Percentiles rank a stretch among this genome's conserved stretches.
Conservation (phyloP, 352 stramenopile species). For the Pythium dissimile region DNA sequence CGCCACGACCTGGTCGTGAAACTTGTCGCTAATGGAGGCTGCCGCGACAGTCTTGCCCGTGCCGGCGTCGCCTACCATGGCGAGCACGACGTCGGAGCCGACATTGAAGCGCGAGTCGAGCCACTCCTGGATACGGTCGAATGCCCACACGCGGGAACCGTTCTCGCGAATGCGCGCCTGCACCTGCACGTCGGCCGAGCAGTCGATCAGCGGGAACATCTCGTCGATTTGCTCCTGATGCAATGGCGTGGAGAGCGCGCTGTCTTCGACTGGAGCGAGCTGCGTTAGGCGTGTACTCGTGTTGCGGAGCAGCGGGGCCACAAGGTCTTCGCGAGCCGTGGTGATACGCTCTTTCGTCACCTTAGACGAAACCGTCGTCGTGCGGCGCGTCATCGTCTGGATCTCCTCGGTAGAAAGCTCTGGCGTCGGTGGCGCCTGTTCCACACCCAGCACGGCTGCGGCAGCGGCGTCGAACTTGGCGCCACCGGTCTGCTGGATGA, state of each 20-base stretch:
- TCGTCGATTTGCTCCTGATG: slow-evolving; percentile 71
- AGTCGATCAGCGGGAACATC: slow-evolving; percentile 81
- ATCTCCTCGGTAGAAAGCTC: slow-evolving; percentile 42
- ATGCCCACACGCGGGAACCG: slow-evolving; percentile 56
- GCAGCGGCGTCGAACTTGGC: slow-evolving; percentile 12
- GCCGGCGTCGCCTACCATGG: slow-evolving; percentile 65
- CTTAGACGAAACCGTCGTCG: slow-evolving; percentile 46
- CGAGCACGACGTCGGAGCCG: slow-evolving; percentile 51
- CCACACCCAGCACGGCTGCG: slow-evolving; percentile 12
- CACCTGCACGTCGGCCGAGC: slow-evolving; percentile 38
- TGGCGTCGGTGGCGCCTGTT: slow-evolving; percentile 9
- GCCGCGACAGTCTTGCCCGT: slow-evolving; percentile 68
- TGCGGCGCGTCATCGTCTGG: slow-evolving; percentile 39
- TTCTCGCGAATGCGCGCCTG: slow-evolving; percentile 40
- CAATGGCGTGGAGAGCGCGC: slow-evolving; percentile 61
- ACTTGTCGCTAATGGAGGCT: slow-evolving; percentile 48
- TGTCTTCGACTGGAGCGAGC: slow-evolving; percentile 62
- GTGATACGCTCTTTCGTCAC: slow-evolving; percentile 49
- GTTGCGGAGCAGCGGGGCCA: slow-evolving; percentile 26
- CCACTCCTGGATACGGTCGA: slow-evolving; percentile 74
- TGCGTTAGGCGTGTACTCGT: slow-evolving; percentile 50
- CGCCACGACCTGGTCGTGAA: slow-evolving; percentile 52
- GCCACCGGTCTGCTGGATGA: slow-evolving; percentile 27
- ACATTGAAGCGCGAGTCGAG: slow-evolving; percentile 67
- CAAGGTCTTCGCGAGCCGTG: slow-evolving; percentile 32